These are phyloP conservation scores for Ascochyta koolunga DNA, from an alignment of 2,329 filamentous ascomycete species.

Conservation along the genomic window DNA sequence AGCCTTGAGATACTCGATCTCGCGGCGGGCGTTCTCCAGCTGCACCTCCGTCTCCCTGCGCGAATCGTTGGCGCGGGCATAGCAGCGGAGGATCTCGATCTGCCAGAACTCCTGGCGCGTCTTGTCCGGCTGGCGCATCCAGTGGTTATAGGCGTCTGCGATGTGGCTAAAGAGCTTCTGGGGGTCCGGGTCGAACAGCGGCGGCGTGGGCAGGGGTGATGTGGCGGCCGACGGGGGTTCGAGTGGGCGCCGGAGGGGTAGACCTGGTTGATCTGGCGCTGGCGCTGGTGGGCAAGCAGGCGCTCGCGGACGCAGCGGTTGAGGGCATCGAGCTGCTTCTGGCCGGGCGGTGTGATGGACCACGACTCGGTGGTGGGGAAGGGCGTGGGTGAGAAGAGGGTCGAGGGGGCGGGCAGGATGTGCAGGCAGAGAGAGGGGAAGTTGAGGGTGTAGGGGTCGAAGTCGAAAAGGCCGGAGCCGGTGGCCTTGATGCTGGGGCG, in stretches of 20 bases:
- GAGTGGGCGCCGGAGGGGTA: constrained; percentile 37
- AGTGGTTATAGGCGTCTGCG: constrained; percentile 76
- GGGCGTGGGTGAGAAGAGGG: constrained; percentile 80
- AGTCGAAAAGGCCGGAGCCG: constrained; percentile 66
- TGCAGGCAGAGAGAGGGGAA: constrained; percentile 85
- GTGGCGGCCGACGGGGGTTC: constrained; percentile 36
- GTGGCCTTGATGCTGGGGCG: constrained; percentile 52
- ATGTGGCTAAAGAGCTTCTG: constrained; percentile 76
- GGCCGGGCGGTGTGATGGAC: constrained; percentile 76
- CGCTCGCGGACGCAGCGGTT: constrained; percentile 69
- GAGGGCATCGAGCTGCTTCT: constrained; percentile 76
- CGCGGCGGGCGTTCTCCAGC: constrained; percentile 49
- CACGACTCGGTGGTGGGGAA: constrained; percentile 80
- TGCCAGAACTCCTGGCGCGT: constrained; percentile 54
- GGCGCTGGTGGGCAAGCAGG: constrained; percentile 55
- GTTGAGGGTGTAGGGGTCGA: constrained; percentile 83
- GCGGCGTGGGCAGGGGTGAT: constrained; percentile 46
- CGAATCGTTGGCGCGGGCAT: constrained; percentile 49
- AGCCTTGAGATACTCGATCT: constrained; percentile 50
- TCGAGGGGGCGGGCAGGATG: constrained; percentile 79
- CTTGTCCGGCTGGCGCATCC: constrained; percentile 67
- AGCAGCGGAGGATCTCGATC: constrained; percentile 54
- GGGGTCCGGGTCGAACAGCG: constrained; percentile 64
- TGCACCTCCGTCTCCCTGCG: constrained; percentile 46
- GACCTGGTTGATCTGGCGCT: constrained; percentile 44